phyloP scores from a whole-genome alignment of 2,329 filamentous ascomycete genomes.

The Calonectria hongkongensis region DNA sequence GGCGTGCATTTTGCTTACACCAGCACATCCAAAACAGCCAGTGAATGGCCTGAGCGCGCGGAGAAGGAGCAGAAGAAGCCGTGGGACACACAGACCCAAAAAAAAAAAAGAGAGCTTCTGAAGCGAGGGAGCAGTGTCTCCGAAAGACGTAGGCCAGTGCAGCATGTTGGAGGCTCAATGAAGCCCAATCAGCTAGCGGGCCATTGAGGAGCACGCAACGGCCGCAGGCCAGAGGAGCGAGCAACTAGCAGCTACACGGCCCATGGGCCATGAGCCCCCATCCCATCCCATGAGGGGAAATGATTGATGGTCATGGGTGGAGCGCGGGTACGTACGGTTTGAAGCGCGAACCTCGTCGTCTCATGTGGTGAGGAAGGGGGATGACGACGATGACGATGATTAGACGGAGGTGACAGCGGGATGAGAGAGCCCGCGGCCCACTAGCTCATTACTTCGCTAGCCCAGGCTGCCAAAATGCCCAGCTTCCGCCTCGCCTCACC shows the following conservation, averaged over 20 bases:
- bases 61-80: slow-evolving; percentile 20
- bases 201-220: not conserved
- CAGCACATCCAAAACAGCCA: slow-evolving; percentile 23
- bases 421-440: slow-evolving; percentile 22
- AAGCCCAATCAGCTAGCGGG: slow-evolving; percentile 12
- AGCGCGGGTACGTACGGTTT: slow-evolving; percentile 18
- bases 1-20: slow-evolving; percentile 20
- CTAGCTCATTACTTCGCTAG: slow-evolving; percentile 24
- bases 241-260: not conserved
- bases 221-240: not conserved
- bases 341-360: slow-evolving; percentile 24
- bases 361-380: slow-evolving; percentile 33
- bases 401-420: slow-evolving; percentile 25
- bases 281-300: slow-evolving; percentile 22
- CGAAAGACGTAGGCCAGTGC: slow-evolving; percentile 8
- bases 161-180: slow-evolving; percentile 14
- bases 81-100: slow-evolving; percentile 14
- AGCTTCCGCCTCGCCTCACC: slow-evolving; percentile 21
- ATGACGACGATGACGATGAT: slow-evolving; percentile 30
- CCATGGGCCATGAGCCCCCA: slow-evolving; percentile 5
- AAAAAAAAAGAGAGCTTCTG: slow-evolving; percentile 3
- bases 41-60: slow-evolving; percentile 16
- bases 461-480: slow-evolving; percentile 20
- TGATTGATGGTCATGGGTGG: slow-evolving; percentile 24
- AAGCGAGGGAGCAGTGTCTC: slow-evolving; percentile 21